Evolutionary conservation across 1,284 basidiomycete genomes (phyloP), one percentile per base, ranked within the genome.

Genomic region (Hymenochaete sp.): DNA sequence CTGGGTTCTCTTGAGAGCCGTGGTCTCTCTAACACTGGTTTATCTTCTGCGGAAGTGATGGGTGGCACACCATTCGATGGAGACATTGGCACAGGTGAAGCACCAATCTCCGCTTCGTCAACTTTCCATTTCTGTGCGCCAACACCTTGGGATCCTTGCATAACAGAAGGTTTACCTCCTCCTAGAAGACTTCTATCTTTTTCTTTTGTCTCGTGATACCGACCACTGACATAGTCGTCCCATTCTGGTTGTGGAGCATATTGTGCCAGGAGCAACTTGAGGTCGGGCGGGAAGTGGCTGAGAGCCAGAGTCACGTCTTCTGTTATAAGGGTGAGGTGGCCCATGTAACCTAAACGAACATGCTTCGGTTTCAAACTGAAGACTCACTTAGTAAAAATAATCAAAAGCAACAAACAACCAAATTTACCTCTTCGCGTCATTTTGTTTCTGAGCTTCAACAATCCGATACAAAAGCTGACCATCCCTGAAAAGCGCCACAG

Each of bases 321-420:
- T 0, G 90, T 82, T 52, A 99, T 93, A 51, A 98, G 77, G 9
- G 87, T 88, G 35, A 98, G 76, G 61, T 98, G 93, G 0, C 95
- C 95, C 95, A 98, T 98, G 66, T 91, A 96, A 1, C 93, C 93
- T 33, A 93, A 63, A 14, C 92, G 79, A 24, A 87, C 78, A 18
- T 73, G 81, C 62, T 78, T 84, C 19, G 73, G 79, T 59, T 76
- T 80, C 39, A 68, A 61, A 55, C 73, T 87, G 37, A 21, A 31
- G 28, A 33, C 18, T 18, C 22, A 14, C 18, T 13, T 13, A 39
- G 14, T 35, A 6, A 27, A 29, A 11, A 47, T 31, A 7, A n/a
- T 40, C 44, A 27, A 41, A 28, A 32, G 45, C 36, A 42, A 7
- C 24, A 16, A 22, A 25, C 45, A 45, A 39, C 31, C 33, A n/a